Base-by-base conservation (phyloP, 2,329 filamentous ascomycete species). In the Leptographium flavum region DNA sequence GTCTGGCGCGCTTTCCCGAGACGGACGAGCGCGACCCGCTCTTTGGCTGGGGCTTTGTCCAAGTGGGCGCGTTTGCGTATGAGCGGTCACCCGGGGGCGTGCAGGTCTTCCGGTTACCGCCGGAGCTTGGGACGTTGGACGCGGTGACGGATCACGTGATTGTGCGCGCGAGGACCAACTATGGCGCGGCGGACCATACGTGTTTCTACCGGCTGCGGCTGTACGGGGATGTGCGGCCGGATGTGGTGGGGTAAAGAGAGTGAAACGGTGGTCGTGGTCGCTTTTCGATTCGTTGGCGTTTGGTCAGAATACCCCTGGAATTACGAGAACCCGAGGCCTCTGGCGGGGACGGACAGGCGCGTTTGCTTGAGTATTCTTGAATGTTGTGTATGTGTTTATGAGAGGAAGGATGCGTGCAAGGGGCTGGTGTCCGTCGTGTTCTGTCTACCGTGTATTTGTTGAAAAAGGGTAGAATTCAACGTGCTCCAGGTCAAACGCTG, bases 171-270 rank as follows among this genome's bases (percentile, higher is more conserved):
- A 58, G 68, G 45, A 73, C 62, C 54, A 83, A 83, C 55, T 71
- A 78, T 54, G 77, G 78, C 14, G 63, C 67, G 10, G 56, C 55
- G 23, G 62, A 74, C 39, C 76, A 79, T 55, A 82, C 78, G 4
- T 83, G 79, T 56, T 71, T 83, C 53, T 83, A 83, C 59, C 65
- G 78, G 1, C 59, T 80, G n/a, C 63, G 69, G 46, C 47, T 83
- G 38, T 80, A 74, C 55, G 79, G 69, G 15, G 58, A 70, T 28
- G 46, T 39, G 35, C 46, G 40, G 42, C 43, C 39, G 17, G 51
- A 52, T 21, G 22, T 30, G 37, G 31, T 41, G 38, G 31, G 30
- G 25, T 25, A n/a, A n/a, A n/a, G n/a, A n/a, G n/a, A 14, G 23
- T 10, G 39, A 25, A 6, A 15, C 4, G 23, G 25, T 2, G 27